A percentile compares a stretch with the other conserved stretches of the same genome.
Conservation (phyloP, 306 rosid species). For the Benincasa hispida region DNA sequence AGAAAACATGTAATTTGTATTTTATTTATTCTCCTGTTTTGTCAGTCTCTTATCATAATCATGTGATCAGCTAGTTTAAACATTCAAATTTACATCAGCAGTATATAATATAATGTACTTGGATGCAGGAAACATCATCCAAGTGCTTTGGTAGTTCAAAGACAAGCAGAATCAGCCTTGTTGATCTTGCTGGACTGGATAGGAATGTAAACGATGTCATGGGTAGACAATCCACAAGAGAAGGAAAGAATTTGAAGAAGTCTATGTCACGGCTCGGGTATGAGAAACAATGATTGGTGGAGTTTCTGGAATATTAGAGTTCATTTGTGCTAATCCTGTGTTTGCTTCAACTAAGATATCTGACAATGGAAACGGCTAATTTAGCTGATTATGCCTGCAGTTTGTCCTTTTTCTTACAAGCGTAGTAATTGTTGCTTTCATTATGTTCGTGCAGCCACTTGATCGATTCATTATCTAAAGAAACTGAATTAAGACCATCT, state of each 20-base stretch:
- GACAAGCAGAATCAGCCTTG: constrained; percentile 80
- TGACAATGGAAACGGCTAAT: background rate
- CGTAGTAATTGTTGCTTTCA: background rate
- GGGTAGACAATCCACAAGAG: constrained; percentile 48
- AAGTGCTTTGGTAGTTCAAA: constrained; percentile 84
- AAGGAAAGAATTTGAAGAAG: constrained; percentile 59
- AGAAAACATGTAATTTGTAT: background rate
- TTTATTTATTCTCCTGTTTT: background rate
- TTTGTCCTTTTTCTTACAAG: background rate
- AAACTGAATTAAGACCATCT: constrained; percentile 26
- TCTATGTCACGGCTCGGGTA: constrained; percentile 89
- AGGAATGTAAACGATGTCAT: constrained; percentile 47
- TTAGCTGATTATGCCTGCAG: background rate
- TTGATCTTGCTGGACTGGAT: constrained; percentile 89
- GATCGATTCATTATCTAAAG: constrained; percentile 53
- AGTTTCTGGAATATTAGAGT: background rate
- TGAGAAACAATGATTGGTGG: background rate
- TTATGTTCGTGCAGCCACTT: constrained; percentile 47
- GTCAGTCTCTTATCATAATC: background rate
- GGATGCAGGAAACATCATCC: constrained; percentile 50
- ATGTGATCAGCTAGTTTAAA: background rate
- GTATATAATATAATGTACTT: background rate
- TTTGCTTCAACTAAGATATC: background rate
- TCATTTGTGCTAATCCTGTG: background rate
- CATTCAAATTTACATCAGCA: background rate